phyloP scores from a whole-genome alignment of 257 asterid species.

The Nyctanthes arbortristis region DNA sequence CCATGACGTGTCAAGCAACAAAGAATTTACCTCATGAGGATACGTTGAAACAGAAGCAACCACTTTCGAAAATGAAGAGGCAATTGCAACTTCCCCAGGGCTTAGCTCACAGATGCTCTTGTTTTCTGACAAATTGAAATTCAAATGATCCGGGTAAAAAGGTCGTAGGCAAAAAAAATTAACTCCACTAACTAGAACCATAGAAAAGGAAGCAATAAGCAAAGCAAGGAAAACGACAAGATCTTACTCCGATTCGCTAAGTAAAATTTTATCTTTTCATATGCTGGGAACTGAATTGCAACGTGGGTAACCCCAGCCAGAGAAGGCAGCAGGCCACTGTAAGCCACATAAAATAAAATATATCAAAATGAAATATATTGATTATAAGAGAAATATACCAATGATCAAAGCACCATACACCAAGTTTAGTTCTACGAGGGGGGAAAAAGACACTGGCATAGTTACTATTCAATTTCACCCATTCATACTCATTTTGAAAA shows the following conservation, averaged over 20 bases:
- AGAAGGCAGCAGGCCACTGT: conserved; percentile 96
- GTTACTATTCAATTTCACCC: background rate
- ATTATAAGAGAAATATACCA: background rate
- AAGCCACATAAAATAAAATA: conserved; percentile 27
- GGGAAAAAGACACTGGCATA: background rate
- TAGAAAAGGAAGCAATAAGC: background rate
- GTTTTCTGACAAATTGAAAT: conserved; percentile 46
- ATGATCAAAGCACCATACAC: background rate
- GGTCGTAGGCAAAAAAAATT: background rate
- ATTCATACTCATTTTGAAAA: background rate
- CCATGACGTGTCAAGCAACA: conserved; percentile 8
- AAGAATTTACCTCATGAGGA: conserved; percentile 81
- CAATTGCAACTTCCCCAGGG: conserved; percentile 74
- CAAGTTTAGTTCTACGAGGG: background rate
- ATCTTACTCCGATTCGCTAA: conserved; percentile 72
- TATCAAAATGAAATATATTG: background rate
- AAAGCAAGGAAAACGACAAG: background rate
- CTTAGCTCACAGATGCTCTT: conserved; percentile 53
- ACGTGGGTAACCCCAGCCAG: conserved; percentile 92
- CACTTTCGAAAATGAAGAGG: conserved; percentile 80
- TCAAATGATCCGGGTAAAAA: background rate
- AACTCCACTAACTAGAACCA: background rate
- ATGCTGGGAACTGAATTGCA: conserved; percentile 95
- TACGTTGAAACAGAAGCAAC: conserved; percentile 86
- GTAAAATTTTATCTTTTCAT: conserved; percentile 79